Percentiles rank a stretch among this genome's conserved stretches.
Evolutionary conservation across 2,329 filamentous ascomycete genomes (phyloP).

Genomic region (Beauveria bassiana): DNA sequence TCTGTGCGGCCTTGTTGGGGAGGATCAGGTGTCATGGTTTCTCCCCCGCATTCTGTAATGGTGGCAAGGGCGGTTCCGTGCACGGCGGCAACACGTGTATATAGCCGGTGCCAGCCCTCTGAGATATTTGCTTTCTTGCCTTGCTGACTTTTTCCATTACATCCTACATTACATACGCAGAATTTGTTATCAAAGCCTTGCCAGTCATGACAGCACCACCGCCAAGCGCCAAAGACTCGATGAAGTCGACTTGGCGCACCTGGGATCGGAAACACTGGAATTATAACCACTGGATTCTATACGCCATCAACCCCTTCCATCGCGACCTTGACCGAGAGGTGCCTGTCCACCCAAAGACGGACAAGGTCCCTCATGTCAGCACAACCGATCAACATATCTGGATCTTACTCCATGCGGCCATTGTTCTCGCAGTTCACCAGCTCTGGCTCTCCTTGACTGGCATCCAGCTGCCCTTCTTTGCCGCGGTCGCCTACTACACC

Average conservation of each 20-base stretch:
- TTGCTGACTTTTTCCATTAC: background rate
- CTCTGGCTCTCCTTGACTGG: slow-evolving; percentile 22
- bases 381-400: slow-evolving; percentile 27
- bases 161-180: background rate
- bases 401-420: slow-evolving; percentile 28
- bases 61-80: background rate
- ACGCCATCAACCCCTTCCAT: slow-evolving; percentile 22
- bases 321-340: slow-evolving; percentile 21
- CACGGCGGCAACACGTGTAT: background rate
- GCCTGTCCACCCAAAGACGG: slow-evolving; percentile 29
- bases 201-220: slow-evolving; percentile 5
- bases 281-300: slow-evolving; percentile 22
- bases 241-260: slow-evolving; percentile 29
- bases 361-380: slow-evolving; percentile 29
- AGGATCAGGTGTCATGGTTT: background rate
- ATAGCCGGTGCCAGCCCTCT: background rate
- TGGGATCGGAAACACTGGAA: slow-evolving; percentile 21
- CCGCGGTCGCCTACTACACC: slow-evolving; percentile 28
- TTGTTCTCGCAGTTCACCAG: slow-evolving; percentile 29
- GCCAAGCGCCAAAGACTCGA: slow-evolving; percentile 21
- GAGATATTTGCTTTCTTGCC: background rate
- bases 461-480: slow-evolving; percentile 20
- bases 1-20: background rate
- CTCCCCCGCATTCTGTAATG: background rate
- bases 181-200: background rate